Percentiles rank a stretch among this genome's conserved stretches.
Conservation (phyloP, 495 filamentous ascomycete species). For the Penicillium desertorum region DNA sequence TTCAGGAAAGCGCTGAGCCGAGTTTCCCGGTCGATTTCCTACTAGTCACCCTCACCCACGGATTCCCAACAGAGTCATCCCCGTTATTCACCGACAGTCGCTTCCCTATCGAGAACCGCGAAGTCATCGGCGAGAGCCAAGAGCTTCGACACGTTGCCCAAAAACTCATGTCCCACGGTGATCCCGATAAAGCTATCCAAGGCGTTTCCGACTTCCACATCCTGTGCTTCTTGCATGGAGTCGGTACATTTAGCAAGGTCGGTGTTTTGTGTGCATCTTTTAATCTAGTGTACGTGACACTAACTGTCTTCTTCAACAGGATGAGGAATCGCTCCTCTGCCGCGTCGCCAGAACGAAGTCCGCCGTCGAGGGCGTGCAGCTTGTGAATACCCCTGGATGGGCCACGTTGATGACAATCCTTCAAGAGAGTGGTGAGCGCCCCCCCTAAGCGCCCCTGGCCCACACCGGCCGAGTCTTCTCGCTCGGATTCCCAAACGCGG, state of each 20-base stretch:
- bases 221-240: conserved; percentile 77
- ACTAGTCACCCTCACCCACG: conserved; percentile 92
- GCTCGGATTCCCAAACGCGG: conserved; percentile 32
- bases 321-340: conserved; percentile 85
- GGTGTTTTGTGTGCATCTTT: conserved; percentile 29
- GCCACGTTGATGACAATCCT: conserved; percentile 89
- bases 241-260: conserved; percentile 83
- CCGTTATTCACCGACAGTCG: conserved; percentile 67
- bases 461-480: conserved; percentile 41
- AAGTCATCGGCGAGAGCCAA: conserved; percentile 79
- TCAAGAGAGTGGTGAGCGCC: conserved; percentile 93
- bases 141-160: conserved; percentile 63
- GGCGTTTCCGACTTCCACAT: conserved; percentile 91
- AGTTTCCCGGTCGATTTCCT: conserved; percentile 96
- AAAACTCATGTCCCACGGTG: conserved; percentile 57
- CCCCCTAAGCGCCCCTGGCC: conserved; percentile 76
- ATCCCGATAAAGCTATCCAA: conserved; percentile 61
- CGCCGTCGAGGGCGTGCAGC: conserved; percentile 71
- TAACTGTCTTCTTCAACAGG: conserved; percentile 51
- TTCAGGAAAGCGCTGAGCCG: conserved; percentile 96
- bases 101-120: conserved; percentile 90
- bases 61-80: conserved; percentile 78
- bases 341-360: conserved; percentile 77
- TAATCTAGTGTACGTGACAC: conserved; percentile 8
- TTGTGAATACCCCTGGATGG: conserved; percentile 85